Percentiles rank a stretch among this genome's conserved stretches.
Evolutionary conservation across 139 green algal species (phyloP).

Genomic region (Asterochloris sp.): DNA sequence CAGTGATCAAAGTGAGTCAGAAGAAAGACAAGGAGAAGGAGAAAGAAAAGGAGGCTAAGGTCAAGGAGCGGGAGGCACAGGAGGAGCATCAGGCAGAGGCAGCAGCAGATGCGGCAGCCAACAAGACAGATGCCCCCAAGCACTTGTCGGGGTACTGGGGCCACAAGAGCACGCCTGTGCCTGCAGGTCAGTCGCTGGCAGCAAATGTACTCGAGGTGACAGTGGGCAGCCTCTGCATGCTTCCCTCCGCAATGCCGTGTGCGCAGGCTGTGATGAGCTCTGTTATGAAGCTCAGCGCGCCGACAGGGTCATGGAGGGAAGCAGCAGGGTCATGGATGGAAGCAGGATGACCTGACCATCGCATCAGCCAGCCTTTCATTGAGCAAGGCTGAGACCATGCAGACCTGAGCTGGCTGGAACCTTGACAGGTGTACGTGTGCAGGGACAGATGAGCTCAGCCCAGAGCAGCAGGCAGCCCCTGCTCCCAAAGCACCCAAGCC

Average conservation of each 20-base stretch:
- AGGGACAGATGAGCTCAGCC: neutral
- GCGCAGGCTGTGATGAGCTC: too few relatives aligned
- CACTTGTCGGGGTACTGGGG: too few relatives aligned
- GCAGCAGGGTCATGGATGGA: too few relatives aligned
- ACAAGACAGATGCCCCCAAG: neutral
- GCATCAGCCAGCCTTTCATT: too few relatives aligned
- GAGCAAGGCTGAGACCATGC: too few relatives aligned
- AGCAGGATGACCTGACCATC: too few relatives aligned
- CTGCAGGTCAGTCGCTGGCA: too few relatives aligned
- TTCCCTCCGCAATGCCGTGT: neutral
- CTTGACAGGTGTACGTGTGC: neutral
- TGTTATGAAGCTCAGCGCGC: too few relatives aligned
- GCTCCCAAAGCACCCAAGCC: neutral
- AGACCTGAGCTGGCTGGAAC: too few relatives aligned
- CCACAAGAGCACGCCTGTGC: too few relatives aligned
- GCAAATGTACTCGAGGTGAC: neutral
- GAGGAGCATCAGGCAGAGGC: neutral
- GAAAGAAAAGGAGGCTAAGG: conserved; percentile 17
- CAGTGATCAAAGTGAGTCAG: conserved; percentile 60
- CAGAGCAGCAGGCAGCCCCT: neutral
- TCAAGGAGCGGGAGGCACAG: neutral
- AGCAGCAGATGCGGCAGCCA: neutral
- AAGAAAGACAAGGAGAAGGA: conserved; percentile 35
- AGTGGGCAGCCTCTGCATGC: too few relatives aligned
- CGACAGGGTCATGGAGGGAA: too few relatives aligned